Evolutionary conservation across 805 yeast species (phyloP).

Genomic region (Yarrowia yakushimensis): DNA sequence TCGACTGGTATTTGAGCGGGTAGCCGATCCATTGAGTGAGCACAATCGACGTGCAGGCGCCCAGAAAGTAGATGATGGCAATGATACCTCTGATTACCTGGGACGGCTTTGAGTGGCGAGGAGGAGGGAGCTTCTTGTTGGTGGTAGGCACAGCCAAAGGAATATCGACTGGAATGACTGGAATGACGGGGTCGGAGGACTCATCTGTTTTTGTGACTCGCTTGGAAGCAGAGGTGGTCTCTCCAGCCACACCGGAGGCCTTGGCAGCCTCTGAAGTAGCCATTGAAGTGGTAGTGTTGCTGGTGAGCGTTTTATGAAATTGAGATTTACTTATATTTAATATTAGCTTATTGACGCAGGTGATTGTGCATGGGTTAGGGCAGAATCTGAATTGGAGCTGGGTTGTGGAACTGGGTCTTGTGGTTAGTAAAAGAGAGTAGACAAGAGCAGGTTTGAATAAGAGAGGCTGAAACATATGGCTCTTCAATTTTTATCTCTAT

Average conservation of each 20-base stretch:
- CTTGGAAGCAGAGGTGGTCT: neutral
- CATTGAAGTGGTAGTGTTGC: constrained; percentile 3
- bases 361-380: constrained; percentile 18
- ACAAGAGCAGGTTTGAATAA: neutral
- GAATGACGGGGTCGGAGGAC: neutral
- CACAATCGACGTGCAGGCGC: neutral
- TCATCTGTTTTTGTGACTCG: neutral
- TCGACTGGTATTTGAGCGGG: constrained; percentile 33
- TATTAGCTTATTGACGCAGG: constrained; percentile 5
- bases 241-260: neutral
- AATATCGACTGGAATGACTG: neutral
- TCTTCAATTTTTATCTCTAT: neutral
- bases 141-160: constrained; percentile 11
- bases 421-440: neutral
- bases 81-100: neutral
- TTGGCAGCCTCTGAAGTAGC: neutral
- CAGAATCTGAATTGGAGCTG: neutral
- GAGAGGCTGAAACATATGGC: neutral
- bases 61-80: neutral
- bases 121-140: constrained; percentile 18
- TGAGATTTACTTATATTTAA: neutral
- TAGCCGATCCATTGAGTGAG: constrained; percentile 35
- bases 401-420: no score
- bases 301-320: neutral
- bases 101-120: constrained; percentile 10